Base-by-base conservation (phyloP, 2,329 filamentous ascomycete genomes). In the Penicillium sp. region DNA sequence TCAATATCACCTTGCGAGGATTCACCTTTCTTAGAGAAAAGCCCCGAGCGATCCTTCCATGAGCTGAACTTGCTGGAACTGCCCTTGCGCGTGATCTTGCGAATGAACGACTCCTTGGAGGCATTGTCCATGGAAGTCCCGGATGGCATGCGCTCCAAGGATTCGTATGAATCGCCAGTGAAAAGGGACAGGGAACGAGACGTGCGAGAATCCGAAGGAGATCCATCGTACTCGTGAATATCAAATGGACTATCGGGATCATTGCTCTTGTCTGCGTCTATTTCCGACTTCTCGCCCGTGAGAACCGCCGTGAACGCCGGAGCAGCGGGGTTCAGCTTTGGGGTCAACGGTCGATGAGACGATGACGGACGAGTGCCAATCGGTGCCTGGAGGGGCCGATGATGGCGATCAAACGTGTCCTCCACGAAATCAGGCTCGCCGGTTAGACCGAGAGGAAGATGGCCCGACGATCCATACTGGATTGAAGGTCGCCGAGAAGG, bases 231-330 rank as follows among this genome's bases (percentile, higher is more conserved):
- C 35, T 69, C 66, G 15, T 66, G 69, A 33, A 69, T 66, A 47
- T 75, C 72, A 36, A 71, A 70, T 10, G 65, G 59, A 10, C 55
- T 61, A 15, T 70, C 69, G 9, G 59, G 35, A 5, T 78, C 77
- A 36, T 70, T 70, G 15, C 68, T 66, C 41, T 72, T 74, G 15
- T 60, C 65, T 56, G 71, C 74, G 35, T 74, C 73, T 49, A 71
- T 76, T 53, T 78, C 79, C 77, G 77, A 76, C 50, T 74, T 78
- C 64, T 75, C 76, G 66, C 86, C 62, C 17, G 61, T 84, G 58
- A 94, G 85, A 38, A 87, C 83, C 10, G 83, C 87, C 75, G 89
- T 93, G 72, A 97, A 97, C 0, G 89, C 90, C 9, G 93, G 93
- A 0, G 93, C 94, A 7, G 90, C 85, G 8, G 94, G 94, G 68